A percentile compares a stretch with the other conserved stretches of the same genome.
phyloP scores from a whole-genome alignment of 495 filamentous ascomycete genomes.

The Penicillium manginii region DNA sequence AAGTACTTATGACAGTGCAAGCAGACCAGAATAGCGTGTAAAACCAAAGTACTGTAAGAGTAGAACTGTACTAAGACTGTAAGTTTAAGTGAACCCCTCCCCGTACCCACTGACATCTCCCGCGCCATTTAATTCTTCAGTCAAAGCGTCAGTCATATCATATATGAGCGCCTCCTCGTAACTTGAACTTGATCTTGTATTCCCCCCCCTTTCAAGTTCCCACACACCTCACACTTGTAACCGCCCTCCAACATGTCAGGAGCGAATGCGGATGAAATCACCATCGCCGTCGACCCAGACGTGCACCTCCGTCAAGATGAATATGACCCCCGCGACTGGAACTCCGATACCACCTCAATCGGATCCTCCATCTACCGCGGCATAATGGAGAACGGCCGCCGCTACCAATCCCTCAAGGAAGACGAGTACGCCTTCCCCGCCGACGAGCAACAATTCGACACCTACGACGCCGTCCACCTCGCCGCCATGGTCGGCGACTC shows the following conservation, averaged over 20 bases:
- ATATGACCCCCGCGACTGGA: conserved; percentile 3
- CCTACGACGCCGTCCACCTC: conserved; percentile 16
- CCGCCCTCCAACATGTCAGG: not conserved
- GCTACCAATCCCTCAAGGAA: conserved; percentile 10
- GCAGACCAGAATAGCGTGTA: no score
- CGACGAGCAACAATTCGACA: conserved; percentile 17
- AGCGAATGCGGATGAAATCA: not conserved
- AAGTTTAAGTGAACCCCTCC: no score
- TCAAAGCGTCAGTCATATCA: no score
- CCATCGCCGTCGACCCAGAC: conserved; percentile 1
- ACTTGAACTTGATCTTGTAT: no score
- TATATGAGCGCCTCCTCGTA: no score
- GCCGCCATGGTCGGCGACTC: conserved; percentile 11
- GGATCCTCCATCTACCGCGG: conserved; percentile 15
- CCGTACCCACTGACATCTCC: no score
- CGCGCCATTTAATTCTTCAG: no score
- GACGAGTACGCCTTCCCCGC: conserved; percentile 4
- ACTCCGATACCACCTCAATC: conserved; percentile 23
- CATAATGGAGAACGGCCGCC: conserved; percentile 15
- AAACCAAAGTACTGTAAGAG: no score
- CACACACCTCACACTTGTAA: not conserved
- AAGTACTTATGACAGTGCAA: no score
- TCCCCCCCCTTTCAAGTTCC: no score
- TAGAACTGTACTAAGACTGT: no score
- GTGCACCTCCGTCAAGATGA: not conserved